Conservation (phyloP, 1,284 basidiomycete species). For the Ustilago cynodontis region DNA sequence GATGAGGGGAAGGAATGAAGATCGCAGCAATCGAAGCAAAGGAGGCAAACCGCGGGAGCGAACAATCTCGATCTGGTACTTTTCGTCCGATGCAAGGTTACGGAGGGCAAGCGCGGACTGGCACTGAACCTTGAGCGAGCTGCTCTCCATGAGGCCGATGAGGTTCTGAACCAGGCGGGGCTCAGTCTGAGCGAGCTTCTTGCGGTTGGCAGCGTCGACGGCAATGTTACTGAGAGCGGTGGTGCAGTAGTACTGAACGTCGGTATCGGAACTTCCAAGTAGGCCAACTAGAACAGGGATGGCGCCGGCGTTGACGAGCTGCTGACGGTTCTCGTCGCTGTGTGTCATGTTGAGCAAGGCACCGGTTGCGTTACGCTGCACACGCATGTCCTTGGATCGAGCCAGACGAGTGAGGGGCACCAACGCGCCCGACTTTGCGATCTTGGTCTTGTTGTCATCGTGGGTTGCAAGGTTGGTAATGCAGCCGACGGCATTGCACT, state of each 20-base stretch:
- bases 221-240: slow-evolving; percentile 99
- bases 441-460: slow-evolving; percentile 99
- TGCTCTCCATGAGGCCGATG: slow-evolving; percentile 95
- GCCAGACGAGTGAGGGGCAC: slow-evolving; percentile 96
- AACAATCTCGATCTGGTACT: slow-evolving; percentile 99
- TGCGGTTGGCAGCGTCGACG: slow-evolving; percentile 78
- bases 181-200: slow-evolving; percentile 94
- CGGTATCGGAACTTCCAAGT: slow-evolving; percentile 95
- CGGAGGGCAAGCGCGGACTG: slow-evolving; percentile 96
- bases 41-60: slow-evolving; percentile 93
- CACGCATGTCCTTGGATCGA: slow-evolving; percentile 98
- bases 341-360: slow-evolving; percentile 99
- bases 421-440: slow-evolving; percentile 97
- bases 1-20: slow-evolving; percentile 97
- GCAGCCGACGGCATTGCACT: slow-evolving; percentile 99
- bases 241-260: slow-evolving; percentile 99
- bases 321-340: slow-evolving; percentile 94
- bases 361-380: slow-evolving; percentile 97
- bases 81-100: slow-evolving; percentile 98
- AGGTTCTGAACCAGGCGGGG: slow-evolving; percentile 94
- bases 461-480: slow-evolving; percentile 99
- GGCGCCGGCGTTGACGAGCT: slow-evolving; percentile 97
- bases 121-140: slow-evolving; percentile 97
- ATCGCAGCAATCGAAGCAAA: slow-evolving; percentile 92
- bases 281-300: slow-evolving; percentile 97